Percentiles rank a stretch among this genome's conserved stretches.
These are phyloP conservation scores for Talaromyces sp. DNA, from an alignment of 2,329 filamentous ascomycete species.

Conservation along the genomic window DNA sequence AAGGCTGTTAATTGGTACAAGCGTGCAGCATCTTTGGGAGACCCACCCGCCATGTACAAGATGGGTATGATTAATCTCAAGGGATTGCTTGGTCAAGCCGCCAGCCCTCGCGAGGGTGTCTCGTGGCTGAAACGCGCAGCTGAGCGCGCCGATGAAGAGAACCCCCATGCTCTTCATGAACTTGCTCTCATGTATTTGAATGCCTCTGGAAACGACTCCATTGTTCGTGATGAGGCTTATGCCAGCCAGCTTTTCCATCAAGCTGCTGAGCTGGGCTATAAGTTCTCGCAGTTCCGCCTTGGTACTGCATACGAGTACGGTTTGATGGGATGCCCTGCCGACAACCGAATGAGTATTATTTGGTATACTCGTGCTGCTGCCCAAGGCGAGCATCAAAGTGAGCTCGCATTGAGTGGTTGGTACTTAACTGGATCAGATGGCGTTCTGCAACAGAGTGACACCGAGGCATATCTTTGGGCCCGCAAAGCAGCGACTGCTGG, in stretches of 20 bases:
- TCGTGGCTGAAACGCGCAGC: conserved; percentile 92
- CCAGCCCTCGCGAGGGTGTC: conserved; percentile 81
- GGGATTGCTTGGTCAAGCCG: conserved; percentile 83
- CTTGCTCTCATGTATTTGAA: conserved; percentile 66
- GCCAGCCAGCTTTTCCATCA: conserved; percentile 80
- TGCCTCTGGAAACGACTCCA: conserved; percentile 64
- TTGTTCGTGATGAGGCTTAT: conserved; percentile 80
- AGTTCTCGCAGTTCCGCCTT: conserved; percentile 88
- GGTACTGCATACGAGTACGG: conserved; percentile 91
- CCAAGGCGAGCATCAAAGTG: conserved; percentile 92
- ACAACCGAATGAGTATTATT: conserved; percentile 80
- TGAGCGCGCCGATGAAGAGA: conserved; percentile 82
- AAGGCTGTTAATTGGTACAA: conserved; percentile 99
- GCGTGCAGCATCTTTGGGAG: conserved; percentile 84
- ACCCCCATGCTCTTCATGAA: conserved; percentile 94
- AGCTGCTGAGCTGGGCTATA: conserved; percentile 87
- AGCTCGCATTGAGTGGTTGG: conserved; percentile 85
- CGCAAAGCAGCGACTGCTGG: conserved; percentile 87
- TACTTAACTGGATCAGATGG: conserved; percentile 90
- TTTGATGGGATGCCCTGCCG: conserved; percentile 76
- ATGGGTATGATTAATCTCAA: conserved; percentile 95
- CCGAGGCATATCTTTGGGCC: conserved; percentile 96
- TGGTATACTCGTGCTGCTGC: conserved; percentile 93
- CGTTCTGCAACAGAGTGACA: conserved; percentile 87
- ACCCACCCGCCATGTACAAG: conserved; percentile 96